phyloP scores from a whole-genome alignment of 768 basidiomycete genomes.

The Inosperma sp. region DNA sequence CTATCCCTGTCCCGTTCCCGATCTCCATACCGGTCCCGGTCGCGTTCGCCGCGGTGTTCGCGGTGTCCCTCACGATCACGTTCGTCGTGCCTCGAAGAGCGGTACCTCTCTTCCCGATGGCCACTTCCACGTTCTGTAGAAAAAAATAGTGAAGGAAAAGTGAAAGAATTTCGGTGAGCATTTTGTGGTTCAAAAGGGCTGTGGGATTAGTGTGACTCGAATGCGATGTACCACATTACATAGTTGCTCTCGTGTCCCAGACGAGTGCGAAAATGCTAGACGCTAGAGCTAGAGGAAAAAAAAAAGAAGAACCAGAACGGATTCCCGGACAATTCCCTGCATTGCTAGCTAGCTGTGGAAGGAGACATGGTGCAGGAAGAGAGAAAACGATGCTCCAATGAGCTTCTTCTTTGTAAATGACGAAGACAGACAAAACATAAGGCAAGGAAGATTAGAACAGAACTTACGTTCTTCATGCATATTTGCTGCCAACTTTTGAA shows the following conservation, averaged over 20 bases:
- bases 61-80: conserved; percentile 41
- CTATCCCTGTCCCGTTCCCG: conserved; percentile 26
- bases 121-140: conserved; percentile 45
- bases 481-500: conserved; percentile 12
- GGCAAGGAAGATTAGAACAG: conserved; percentile 9
- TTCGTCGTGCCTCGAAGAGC: conserved; percentile 62
- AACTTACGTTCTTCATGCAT: conserved; percentile 59
- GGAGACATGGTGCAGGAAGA: conserved; percentile 50
- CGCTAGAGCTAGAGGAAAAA: conserved; percentile 18
- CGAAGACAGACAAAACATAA: conserved; percentile 32
- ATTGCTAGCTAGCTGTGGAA: conserved; percentile 60
- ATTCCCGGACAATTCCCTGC: neutral
- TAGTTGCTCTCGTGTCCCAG: conserved; percentile 4
- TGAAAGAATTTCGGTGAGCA: conserved; percentile 46
- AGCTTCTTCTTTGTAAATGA: conserved; percentile 47
- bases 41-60: conserved; percentile 48
- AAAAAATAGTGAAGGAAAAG: conserved; percentile 31
- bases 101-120: conserved; percentile 65
- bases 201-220: conserved; percentile 18
- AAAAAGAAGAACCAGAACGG: neutral
- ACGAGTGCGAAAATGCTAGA: conserved; percentile 17
- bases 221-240: conserved; percentile 1
- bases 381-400: conserved; percentile 55
- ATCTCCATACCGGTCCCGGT: conserved; percentile 29
- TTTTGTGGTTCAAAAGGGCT: conserved; percentile 27